Evolutionary conservation across 2,329 filamentous ascomycete species (phyloP), one percentile per base, ranked within the genome.

Genomic region (Truncatella angustata): DNA sequence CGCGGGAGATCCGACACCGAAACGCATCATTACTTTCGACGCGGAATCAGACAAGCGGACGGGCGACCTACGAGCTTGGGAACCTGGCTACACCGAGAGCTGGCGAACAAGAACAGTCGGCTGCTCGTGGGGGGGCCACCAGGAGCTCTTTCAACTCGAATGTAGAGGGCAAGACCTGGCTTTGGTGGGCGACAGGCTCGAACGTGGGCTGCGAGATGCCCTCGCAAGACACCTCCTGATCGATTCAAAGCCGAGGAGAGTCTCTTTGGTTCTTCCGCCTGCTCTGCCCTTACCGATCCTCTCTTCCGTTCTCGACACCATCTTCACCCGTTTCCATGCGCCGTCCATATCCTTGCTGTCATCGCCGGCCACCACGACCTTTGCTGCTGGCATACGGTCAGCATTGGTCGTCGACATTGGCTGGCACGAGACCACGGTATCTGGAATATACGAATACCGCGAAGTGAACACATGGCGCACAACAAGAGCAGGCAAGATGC

Each of bases 341-440:
- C 89, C 92, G 0, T 86, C 83, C 20, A 81, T 97, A 57, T 92
- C 90, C 2, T 77, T 99, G 37, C 74, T 97, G 63, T 90, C 91
- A 1, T 81, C 84, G 0, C 84, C 93, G 0, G 80, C 91, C 18
- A 86, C 94, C 70, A 78, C 85, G 2, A 77, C 87, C 5, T 81
- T 92, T 3, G 88, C 87, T 6, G 91, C 92, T 5, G 94, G 94
- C 1, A 74, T 96, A 36, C 85, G 94, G 12, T 90, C 90, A n/a
- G 91, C 87, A 1, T 70, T 99, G 37, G 84, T 97, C 0, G 78
- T 99, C 34, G 91, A 99, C 64, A 79, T 99, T 54, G 94, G 93
- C 39, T 99, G 94, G 94, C 80, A 85, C 37, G 94, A 97, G 69
- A 96, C 92, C 0, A 81, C 87, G 0, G 82, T 95, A 20, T 96